Evolutionary conservation across 192 early-diverging fungal species (phyloP), one percentile per base, ranked within the genome.

Genomic region (Nowakowskiella sp.): DNA sequence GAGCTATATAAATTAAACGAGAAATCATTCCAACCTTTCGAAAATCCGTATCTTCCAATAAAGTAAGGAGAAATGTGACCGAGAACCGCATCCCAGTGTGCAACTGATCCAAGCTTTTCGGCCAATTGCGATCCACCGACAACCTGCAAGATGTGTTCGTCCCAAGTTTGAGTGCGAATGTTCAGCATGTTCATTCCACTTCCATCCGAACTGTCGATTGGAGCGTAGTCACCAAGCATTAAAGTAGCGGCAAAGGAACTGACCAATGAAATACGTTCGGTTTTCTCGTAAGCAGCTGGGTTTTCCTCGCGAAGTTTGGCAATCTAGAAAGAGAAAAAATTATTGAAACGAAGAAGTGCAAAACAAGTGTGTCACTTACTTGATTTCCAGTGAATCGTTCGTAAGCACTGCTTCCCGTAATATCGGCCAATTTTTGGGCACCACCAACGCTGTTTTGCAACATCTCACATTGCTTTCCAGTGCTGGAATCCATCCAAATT

Each of bases 401-500:
- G 64, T 87, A 89, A 0, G 76, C 85, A 1, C 60, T 9, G 13
- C 36, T 39, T 10, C 89, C 89, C 2, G 89, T 85, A 33, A 84
- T 46, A 4, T 74, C 57, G 6, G 85, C 86, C 34, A 91, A 68
- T 3, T 47, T 44, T 6, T 72, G 57, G 0, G 81, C 56, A 0
- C 89, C 80, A 4, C 86, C 87, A 1, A 81, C 72, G n/a, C 63
- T 55, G 6, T 54, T 47, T 34, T 91, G 86, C 24, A 90, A 62
- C 4, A 60, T 53, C 2, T 51, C 55, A 51, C 89, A 91, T 54
- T 89, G 74, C 31, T 56, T 39, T 0, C 49, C 44, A 0, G 89
- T 89, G 53, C 85, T 86, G 3, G 84, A 76, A 50, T 91, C 89
- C 60, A 86, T 82, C 89, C 89, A 91, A 49, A 86, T 88, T 4